Base-by-base conservation (phyloP, 495 filamentous ascomycete species). In the Hypoxylon trugodes region DNA sequence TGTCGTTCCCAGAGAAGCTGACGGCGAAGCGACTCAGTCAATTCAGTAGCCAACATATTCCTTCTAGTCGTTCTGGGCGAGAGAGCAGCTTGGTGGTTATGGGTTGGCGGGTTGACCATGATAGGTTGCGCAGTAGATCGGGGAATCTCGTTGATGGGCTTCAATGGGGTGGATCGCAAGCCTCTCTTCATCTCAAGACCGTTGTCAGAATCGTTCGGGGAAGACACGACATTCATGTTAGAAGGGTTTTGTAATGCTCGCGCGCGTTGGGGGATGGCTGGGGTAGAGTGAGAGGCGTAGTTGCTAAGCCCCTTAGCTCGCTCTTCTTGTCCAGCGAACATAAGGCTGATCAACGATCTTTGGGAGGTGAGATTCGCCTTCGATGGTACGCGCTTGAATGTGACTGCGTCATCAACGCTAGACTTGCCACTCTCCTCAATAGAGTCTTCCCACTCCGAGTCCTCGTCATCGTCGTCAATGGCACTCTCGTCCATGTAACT, bases 31-130 rank as follows among this genome's bases (percentile, higher is more conserved):
- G 78, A 81, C 61, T 82, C 80, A 33, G 80, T 80, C 61, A 99
- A 80, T 76, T 99, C 95, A 19, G 92, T 93, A 28, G 92, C 88
- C 52, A 99, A 85, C 95, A 99, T 99, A 76, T 99, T 96, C 38
- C 94, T 85, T 40, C 96, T 87, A 0, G 96, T 99, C 0, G 96
- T 97, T 55, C 92, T 85, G 0, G 95, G 95, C 5, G 95, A 97
- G 32, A 92, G 77, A 3, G 88, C 86, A 16, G 82, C 82, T 53
- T 86, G 86, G 57, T 89, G 87, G 15, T 87, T 85, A 45, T 83
- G 82, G 59, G 70, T 77, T 50, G 86, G 89, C 35, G 89, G 88
- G 10, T 86, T 89, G 26, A 88, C 89, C 70, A 90, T 86, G 69
- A 98, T 97, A 15, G 94, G 93, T 74, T 94, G 93, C 4, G 81